Evolutionary conservation across 2,329 filamentous ascomycete species (phyloP).

Genomic region (Pseudodiploospora longispora): DNA sequence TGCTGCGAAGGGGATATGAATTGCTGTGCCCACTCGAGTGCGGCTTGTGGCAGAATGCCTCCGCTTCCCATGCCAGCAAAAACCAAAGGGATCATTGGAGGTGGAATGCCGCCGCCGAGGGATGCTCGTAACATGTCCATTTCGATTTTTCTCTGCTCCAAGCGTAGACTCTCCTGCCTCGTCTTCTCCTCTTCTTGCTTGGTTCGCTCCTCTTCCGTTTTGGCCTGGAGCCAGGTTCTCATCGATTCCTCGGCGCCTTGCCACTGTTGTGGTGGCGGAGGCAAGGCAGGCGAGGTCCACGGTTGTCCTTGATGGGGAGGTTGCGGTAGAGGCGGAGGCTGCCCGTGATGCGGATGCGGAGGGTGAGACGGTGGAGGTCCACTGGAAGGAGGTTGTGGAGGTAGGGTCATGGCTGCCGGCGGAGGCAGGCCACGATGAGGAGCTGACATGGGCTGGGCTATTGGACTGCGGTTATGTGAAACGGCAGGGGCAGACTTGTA

Average conservation of each 20-base stretch:
- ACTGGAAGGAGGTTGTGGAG: constrained; percentile 35
- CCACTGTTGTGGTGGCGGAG: constrained; percentile 58
- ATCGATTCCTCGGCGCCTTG: constrained; percentile 62
- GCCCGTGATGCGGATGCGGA: constrained; percentile 18
- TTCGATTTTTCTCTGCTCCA: constrained; percentile 67
- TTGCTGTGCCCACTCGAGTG: constrained; percentile 62
- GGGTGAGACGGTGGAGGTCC: constrained; percentile 18
- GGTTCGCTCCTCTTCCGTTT: constrained; percentile 64
- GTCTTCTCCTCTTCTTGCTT: constrained; percentile 68
- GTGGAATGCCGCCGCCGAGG: constrained; percentile 61
- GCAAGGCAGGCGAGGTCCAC: constrained; percentile 30
- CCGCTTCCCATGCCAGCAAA: constrained; percentile 62
- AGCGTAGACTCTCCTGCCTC: constrained; percentile 53
- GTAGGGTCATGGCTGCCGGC: constrained; percentile 56
- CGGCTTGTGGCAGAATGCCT: constrained; percentile 50
- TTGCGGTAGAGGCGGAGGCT: constrained; percentile 15
- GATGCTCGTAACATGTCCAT: constrained; percentile 65
- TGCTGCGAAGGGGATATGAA: constrained; percentile 45
- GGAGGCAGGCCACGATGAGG: constrained; percentile 63
- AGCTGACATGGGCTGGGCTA: constrained; percentile 55
- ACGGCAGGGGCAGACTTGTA: constrained; percentile 32
- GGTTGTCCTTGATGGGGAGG: constrained; percentile 28
- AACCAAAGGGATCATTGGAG: constrained; percentile 65
- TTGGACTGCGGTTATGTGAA: constrained; percentile 38
- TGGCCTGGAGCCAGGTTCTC: constrained; percentile 63